Conservation (phyloP, 805 yeast species). For the Cyberlindnera americana region DNA sequence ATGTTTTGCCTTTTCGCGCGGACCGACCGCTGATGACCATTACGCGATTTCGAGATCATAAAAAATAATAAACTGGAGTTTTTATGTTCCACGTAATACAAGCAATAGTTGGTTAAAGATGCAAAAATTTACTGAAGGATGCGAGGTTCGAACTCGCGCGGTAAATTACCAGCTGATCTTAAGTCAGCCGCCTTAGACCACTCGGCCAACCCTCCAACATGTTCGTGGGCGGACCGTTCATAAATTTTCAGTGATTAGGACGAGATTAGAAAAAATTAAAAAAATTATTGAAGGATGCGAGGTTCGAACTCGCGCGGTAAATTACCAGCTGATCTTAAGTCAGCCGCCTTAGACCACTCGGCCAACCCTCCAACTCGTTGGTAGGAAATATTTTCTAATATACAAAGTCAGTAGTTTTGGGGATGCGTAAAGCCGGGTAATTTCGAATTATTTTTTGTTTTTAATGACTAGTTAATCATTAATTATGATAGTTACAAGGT, state of each 20-base stretch:
- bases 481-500: too few relatives aligned
- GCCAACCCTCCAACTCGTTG: constrained; percentile 20
- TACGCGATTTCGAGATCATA: too few relatives aligned
- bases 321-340: constrained; percentile 24
- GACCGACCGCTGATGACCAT: neutral
- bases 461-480: too few relatives aligned
- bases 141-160: constrained; percentile 26
- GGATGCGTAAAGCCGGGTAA: constrained; percentile 8
- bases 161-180: constrained; percentile 23
- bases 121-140: constrained; percentile 17
- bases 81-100: too few relatives aligned
- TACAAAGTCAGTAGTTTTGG: too few relatives aligned
- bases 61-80: neutral
- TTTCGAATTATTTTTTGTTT: too few relatives aligned
- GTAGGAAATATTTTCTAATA: neutral
- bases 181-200: constrained; percentile 26
- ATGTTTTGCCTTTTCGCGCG: neutral
- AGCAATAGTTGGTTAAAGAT: too few relatives aligned
- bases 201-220: constrained; percentile 24
- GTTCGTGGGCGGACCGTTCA: too few relatives aligned
- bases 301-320: constrained; percentile 26
- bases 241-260: too few relatives aligned
- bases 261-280: too few relatives aligned
- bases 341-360: constrained; percentile 26
- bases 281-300: constrained; percentile 20